These are phyloP conservation scores for Dentipellis sp. DNA, from an alignment of 768 basidiomycete species.

Conservation along the genomic window DNA sequence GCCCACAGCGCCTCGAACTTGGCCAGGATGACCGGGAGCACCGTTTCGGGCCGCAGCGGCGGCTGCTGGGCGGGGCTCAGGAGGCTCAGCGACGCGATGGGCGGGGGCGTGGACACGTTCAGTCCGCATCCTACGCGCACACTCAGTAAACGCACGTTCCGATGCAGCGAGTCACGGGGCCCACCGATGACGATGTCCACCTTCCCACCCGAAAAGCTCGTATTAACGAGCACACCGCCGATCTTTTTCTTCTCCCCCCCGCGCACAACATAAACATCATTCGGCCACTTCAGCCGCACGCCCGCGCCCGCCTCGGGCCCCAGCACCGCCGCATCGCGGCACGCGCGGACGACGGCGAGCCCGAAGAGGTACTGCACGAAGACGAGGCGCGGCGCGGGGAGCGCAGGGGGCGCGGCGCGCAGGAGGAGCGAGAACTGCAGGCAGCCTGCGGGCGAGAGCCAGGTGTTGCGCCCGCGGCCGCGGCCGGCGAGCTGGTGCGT, in stretches of 20 bases:
- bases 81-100: constrained; percentile 75
- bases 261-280: constrained; percentile 75
- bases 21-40: constrained; percentile 64
- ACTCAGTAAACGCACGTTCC: neutral
- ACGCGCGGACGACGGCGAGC: constrained; percentile 83
- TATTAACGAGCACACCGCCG: constrained; percentile 88
- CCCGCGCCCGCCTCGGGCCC: constrained; percentile 35
- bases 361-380: constrained; percentile 92
- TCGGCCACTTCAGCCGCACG: constrained; percentile 92
- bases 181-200: constrained; percentile 78
- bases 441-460: constrained; percentile 90
- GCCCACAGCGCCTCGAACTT: constrained; percentile 77
- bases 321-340: constrained; percentile 48
- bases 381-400: constrained; percentile 64
- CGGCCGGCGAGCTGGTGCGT: constrained; percentile 82
- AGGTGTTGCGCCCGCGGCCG: constrained; percentile 81
- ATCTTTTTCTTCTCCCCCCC: constrained; percentile 60
- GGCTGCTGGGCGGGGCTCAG: constrained; percentile 34
- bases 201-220: constrained; percentile 62
- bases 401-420: constrained; percentile 40
- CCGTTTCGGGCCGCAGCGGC: constrained; percentile 58
- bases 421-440: constrained; percentile 76
- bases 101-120: constrained; percentile 75
- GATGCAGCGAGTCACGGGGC: constrained; percentile 15
- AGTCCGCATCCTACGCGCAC: constrained; percentile 67